phyloP scores from a whole-genome alignment of 2,329 filamentous ascomycete species.

The Pestalotiopsis sp. region DNA sequence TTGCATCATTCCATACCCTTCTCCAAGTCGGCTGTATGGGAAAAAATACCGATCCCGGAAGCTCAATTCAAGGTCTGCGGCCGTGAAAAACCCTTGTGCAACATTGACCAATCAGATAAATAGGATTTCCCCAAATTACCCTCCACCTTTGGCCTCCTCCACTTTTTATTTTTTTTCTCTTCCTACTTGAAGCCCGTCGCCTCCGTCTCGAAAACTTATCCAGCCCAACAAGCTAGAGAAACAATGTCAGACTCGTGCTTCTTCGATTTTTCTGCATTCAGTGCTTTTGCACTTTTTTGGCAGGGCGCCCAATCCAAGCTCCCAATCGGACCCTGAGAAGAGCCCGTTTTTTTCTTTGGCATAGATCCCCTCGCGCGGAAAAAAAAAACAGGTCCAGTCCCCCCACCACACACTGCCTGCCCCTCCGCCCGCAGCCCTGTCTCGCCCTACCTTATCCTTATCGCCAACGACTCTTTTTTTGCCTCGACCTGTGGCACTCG shows the following conservation, averaged over 20 bases:
- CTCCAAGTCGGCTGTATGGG: neutral
- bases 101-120: slow-evolving; percentile 2
- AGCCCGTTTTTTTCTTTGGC: neutral
- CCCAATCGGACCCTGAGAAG: neutral
- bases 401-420: neutral
- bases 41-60: neutral
- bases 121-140: slow-evolving; percentile 1
- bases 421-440: neutral
- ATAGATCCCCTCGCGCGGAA: neutral
- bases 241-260: slow-evolving; percentile 6
- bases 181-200: slow-evolving; percentile 11
- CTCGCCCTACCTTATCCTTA: slow-evolving; percentile 13
- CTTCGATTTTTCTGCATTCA: neutral
- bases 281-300: slow-evolving; percentile 9
- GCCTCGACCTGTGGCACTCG: neutral
- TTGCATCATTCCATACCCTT: too few relatives aligned
- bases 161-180: slow-evolving; percentile 4
- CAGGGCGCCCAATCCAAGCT: slow-evolving; percentile 1
- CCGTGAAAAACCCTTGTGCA: neutral
- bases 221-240: neutral
- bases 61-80: neutral
- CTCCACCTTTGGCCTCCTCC: neutral
- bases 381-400: neutral
- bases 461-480: slow-evolving; percentile 6
- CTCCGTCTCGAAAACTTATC: slow-evolving; percentile 5